These are phyloP conservation scores for Boletus coccyginus DNA, from an alignment of 768 basidiomycete genomes.

Conservation along the genomic window DNA sequence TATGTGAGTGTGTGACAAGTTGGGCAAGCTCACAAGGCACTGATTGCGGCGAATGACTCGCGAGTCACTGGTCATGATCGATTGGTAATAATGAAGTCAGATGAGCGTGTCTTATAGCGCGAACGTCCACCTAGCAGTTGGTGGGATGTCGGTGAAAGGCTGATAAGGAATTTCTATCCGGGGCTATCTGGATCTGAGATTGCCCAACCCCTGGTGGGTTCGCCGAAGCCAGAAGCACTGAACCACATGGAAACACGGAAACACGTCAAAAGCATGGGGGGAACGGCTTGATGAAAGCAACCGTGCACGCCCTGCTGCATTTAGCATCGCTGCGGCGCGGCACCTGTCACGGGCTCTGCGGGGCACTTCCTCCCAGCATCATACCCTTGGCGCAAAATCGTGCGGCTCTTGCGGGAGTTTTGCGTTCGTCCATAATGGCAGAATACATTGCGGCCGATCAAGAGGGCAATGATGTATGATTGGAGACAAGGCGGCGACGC, in stretches of 20 bases:
- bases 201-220: conserved; percentile 18
- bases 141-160: conserved; percentile 24
- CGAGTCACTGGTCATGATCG: conserved; percentile 10
- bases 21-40: background rate
- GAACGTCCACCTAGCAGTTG: background rate
- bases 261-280: conserved; percentile 30
- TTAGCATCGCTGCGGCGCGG: conserved; percentile 5
- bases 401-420: conserved; percentile 9
- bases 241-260: conserved; percentile 16
- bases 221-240: conserved; percentile 15
- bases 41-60: conserved; percentile 7
- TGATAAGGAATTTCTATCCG: conserved; percentile 25
- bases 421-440: conserved; percentile 7
- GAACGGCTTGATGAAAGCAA: conserved; percentile 11
- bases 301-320: conserved; percentile 13
- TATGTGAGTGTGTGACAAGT: background rate
- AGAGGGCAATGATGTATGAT: conserved; percentile 16
- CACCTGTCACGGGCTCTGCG: background rate
- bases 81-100: conserved; percentile 24
- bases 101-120: conserved; percentile 15
- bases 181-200: conserved; percentile 25
- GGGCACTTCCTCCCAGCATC: conserved; percentile 3
- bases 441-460: conserved; percentile 25
- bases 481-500: conserved; percentile 29
- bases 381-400: conserved; percentile 7